Evolutionary conservation across 2,329 filamentous ascomycete species (phyloP).

Genomic region (Madurella mycetomatis): DNA sequence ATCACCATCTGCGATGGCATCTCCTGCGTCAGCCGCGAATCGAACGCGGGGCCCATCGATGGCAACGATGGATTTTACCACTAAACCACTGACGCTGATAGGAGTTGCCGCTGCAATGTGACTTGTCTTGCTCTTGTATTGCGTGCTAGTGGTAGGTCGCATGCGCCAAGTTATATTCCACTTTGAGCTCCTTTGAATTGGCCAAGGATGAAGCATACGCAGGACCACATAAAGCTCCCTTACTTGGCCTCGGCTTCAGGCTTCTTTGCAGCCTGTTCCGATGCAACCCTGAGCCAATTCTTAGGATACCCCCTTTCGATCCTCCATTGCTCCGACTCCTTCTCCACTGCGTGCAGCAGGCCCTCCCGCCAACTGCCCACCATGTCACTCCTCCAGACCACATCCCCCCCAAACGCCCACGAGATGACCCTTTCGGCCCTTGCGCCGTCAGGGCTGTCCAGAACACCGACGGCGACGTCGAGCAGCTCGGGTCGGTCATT

Average conservation of each 20-base stretch:
- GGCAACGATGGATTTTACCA: conserved; percentile 52
- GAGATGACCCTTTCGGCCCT: conserved; percentile 41
- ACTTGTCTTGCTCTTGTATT: too few relatives aligned
- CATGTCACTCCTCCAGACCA: conserved; percentile 32
- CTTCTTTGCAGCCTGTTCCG: conserved; percentile 11
- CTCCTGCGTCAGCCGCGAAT: conserved; percentile 28
- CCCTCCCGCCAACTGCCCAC: conserved; percentile 39
- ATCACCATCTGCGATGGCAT: too few relatives aligned
- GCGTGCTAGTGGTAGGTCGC: too few relatives aligned
- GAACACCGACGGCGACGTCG: conserved; percentile 42
- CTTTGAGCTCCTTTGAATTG: too few relatives aligned
- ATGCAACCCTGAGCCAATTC: conserved; percentile 29
- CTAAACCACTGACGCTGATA: conserved; percentile 41
- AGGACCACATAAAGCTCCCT: too few relatives aligned
- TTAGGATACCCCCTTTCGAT: conserved; percentile 31
- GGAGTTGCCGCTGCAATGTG: too few relatives aligned
- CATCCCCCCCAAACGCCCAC: conserved; percentile 38
- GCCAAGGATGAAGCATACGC: too few relatives aligned
- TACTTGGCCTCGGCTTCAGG: too few relatives aligned
- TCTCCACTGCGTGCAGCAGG: conserved; percentile 30
- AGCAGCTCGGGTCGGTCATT: conserved; percentile 37
- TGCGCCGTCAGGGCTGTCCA: conserved; percentile 42
- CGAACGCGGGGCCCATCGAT: conserved; percentile 41
- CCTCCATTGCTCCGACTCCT: conserved; percentile 36
- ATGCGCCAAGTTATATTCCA: too few relatives aligned